A percentile compares a stretch with the other conserved stretches of the same genome.
Evolutionary conservation across 2,329 filamentous ascomycete genomes (phyloP).

Genomic region (Claviceps cyperi): DNA sequence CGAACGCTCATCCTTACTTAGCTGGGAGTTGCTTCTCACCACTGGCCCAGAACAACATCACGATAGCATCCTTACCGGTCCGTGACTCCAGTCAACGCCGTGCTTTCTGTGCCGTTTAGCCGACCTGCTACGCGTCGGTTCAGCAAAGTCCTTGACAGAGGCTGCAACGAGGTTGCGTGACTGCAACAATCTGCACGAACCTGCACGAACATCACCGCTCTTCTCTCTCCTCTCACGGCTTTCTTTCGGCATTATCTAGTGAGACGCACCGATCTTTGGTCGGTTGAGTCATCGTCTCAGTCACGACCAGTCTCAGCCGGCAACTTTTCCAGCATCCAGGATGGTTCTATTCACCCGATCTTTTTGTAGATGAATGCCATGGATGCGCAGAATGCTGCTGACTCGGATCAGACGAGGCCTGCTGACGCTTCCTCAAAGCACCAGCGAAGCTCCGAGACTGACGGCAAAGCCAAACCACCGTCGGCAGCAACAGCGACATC

Average conservation of each 20-base stretch:
- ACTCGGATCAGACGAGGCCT: conserved; percentile 46
- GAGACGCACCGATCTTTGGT: not conserved
- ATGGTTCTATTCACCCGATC: conserved; percentile 41
- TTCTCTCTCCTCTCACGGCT: not conserved
- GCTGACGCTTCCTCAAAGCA: conserved; percentile 36
- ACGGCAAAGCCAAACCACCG: conserved; percentile 10
- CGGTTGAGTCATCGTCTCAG: not conserved
- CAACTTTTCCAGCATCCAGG: conserved; percentile 26
- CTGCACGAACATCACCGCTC: not conserved
- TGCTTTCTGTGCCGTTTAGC: not conserved
- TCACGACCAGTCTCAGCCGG: conserved; percentile 6
- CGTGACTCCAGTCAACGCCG: not conserved
- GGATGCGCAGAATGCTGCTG: conserved; percentile 54
- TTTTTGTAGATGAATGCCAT: conserved; percentile 47
- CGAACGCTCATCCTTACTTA: not conserved
- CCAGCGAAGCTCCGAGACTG: conserved; percentile 16
- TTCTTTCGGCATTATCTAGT: not conserved
- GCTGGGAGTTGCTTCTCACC: not conserved
- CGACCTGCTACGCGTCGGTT: not conserved
- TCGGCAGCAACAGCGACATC: conserved; percentile 6
- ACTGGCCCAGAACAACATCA: not conserved
- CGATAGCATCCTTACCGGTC: not conserved
- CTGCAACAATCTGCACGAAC: not conserved
- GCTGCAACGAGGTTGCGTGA: conserved; percentile 5
- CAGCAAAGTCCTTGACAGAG: conserved; percentile 5